Evolutionary conservation across 164 flowering plant species (phyloP).

Genomic region (Houttuynia cordata): DNA sequence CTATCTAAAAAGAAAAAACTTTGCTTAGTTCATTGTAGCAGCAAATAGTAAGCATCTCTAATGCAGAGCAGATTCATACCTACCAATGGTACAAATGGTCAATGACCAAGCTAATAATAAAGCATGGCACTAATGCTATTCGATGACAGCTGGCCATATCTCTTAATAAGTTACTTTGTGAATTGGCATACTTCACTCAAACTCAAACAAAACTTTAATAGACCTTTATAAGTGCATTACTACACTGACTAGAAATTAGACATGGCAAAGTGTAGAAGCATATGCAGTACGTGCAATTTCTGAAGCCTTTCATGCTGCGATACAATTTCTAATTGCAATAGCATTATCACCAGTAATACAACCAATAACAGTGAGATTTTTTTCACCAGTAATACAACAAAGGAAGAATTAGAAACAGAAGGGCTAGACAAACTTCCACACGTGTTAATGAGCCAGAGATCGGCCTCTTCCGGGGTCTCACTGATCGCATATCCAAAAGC

Average conservation of each 20-base stretch:
- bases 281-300: background rate
- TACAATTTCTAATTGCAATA: background rate
- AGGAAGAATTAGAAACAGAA: background rate
- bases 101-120: too few species aligned
- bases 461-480: constrained; percentile 81
- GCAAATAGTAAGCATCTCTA: too few species aligned
- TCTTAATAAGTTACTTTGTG: background rate
- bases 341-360: background rate
- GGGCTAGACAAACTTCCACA: constrained; percentile 17
- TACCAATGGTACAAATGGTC: too few species aligned
- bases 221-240: background rate
- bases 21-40: too few species aligned
- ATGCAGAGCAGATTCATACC: too few species aligned
- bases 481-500: constrained; percentile 79
- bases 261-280: background rate
- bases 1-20: too few species aligned
- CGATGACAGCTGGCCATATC: background rate
- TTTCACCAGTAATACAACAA: background rate
- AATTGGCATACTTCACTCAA: background rate
- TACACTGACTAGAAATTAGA: background rate
- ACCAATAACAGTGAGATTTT: background rate
- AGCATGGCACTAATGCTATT: background rate
- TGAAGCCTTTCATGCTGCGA: background rate
- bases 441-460: constrained; percentile 98
- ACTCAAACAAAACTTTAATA: background rate